Conservation (phyloP, 2,329 filamentous ascomycete genomes). For the Trichoderma cornu-damae region DNA sequence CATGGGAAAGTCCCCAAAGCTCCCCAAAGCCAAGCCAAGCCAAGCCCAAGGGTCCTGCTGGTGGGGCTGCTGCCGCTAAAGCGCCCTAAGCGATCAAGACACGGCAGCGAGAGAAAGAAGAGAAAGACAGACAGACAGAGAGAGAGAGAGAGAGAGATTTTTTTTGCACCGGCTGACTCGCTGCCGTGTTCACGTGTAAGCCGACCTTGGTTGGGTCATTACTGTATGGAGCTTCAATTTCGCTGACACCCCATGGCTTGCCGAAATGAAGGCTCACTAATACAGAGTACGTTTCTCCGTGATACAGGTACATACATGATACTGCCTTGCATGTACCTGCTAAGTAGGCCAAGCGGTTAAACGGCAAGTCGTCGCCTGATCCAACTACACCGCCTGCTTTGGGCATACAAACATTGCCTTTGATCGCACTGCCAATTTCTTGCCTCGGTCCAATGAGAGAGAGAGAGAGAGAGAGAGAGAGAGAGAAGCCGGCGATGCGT, state of each 20-base stretch:
- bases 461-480: no score
- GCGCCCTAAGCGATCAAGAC: constrained; percentile 15
- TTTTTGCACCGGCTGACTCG: constrained; percentile 5
- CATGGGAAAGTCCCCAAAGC: constrained; percentile 5
- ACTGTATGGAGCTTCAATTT: constrained; percentile 1
- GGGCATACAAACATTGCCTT: not conserved
- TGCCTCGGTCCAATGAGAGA: not conserved
- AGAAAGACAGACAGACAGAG: no score
- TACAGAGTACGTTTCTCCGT: not conserved
- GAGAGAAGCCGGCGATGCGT: no score
- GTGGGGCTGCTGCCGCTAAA: constrained; percentile 7
- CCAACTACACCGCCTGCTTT: constrained; percentile 1
- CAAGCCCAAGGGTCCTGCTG: not conserved
- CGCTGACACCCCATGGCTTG: not conserved
- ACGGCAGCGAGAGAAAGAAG: not conserved
- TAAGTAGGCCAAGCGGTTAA: not conserved
- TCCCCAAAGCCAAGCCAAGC: no score
- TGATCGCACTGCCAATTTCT: not conserved
- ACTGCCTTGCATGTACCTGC: not conserved
- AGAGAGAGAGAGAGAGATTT: no score
- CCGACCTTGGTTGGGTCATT: not conserved
- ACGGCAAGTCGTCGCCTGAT: not conserved
- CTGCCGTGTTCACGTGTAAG: constrained; percentile 4
- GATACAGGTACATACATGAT: not conserved
- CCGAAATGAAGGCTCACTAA: constrained; percentile 4